A percentile compares a stretch with the other conserved stretches of the same genome.
These are phyloP conservation scores for Astragalus membranaceus DNA, from an alignment of 306 rosid genomes.

Conservation along the genomic window DNA sequence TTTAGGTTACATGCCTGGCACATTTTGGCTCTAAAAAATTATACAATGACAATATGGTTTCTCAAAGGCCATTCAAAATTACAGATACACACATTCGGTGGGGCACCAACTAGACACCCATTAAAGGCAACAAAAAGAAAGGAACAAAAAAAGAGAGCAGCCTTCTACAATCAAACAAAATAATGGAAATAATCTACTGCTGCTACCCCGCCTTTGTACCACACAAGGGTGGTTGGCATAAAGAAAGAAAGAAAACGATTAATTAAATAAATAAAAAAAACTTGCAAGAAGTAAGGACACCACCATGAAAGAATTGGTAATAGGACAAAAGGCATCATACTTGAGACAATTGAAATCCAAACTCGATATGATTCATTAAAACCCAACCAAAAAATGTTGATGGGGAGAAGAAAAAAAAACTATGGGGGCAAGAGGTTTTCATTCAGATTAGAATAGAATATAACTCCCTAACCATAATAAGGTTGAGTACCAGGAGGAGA, in stretches of 20 bases:
- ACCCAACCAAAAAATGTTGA: constrained; percentile 5
- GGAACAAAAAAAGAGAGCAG: background rate
- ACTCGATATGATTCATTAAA: background rate
- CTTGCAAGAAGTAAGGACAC: background rate
- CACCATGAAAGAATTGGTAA: background rate
- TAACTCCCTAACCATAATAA: constrained; percentile 24
- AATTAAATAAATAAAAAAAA: background rate
- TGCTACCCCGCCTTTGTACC: background rate
- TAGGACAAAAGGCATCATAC: background rate
- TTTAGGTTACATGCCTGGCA: too few relatives aligned
- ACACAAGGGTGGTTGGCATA: background rate
- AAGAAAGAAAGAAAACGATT: background rate
- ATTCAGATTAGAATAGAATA: background rate
- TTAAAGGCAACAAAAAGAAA: background rate
- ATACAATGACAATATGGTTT: background rate
- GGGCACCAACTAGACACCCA: background rate
- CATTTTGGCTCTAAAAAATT: background rate
- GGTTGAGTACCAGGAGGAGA: constrained; percentile 25
- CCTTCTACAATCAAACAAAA: background rate
- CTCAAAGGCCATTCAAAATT: background rate
- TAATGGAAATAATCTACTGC: background rate
- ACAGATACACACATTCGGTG: background rate
- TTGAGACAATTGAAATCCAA: background rate
- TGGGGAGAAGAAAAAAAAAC: background rate
- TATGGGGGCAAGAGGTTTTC: constrained; percentile 2